These are phyloP conservation scores for Gracilariopsis chorda DNA, from an alignment of 23 red algal species.

Conservation along the genomic window DNA sequence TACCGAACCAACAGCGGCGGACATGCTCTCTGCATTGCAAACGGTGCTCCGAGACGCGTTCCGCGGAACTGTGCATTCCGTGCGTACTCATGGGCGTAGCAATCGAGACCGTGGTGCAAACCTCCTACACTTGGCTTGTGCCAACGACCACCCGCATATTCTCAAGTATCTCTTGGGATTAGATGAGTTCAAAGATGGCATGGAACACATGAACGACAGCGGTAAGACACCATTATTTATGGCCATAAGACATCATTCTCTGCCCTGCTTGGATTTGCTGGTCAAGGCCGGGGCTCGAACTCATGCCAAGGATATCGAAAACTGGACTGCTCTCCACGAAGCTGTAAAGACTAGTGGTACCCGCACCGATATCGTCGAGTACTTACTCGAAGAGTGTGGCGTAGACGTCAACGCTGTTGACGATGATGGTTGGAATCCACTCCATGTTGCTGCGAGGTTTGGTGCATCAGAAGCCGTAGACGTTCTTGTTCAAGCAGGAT, in stretches of 20 bases:
- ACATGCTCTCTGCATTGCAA: background rate
- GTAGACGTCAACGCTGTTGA: constrained; percentile 41
- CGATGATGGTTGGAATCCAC: constrained; percentile 62
- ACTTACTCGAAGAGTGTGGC: constrained; percentile 24
- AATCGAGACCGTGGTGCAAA: constrained; percentile 36
- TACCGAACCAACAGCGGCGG: background rate
- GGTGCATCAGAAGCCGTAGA: constrained; percentile 30
- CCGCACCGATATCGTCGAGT: constrained; percentile 25
- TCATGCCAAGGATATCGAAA: constrained; percentile 55
- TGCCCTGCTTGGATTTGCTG: constrained; percentile 24
- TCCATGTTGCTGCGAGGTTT: constrained; percentile 39
- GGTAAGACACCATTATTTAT: constrained; percentile 55
- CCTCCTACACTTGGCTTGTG: constrained; percentile 35
- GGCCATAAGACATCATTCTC: constrained; percentile 44
- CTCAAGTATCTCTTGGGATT: constrained; percentile 1
- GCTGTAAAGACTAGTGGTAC: constrained; percentile 36
- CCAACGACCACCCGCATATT: constrained; percentile 15
- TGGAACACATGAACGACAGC: constrained; percentile 60
- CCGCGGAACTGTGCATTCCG: background rate
- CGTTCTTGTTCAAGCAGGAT: constrained; percentile 28
- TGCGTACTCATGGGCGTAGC: constrained; percentile 5
- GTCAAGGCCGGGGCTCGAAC: constrained; percentile 31
- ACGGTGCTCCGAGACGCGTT: constrained; percentile 2
- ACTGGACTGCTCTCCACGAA: constrained; percentile 55
- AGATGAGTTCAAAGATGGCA: constrained; percentile 8